Evolutionary conservation across 352 stramenopile genomes (phyloP).

Genomic region (Globisporangium uncinulatum): DNA sequence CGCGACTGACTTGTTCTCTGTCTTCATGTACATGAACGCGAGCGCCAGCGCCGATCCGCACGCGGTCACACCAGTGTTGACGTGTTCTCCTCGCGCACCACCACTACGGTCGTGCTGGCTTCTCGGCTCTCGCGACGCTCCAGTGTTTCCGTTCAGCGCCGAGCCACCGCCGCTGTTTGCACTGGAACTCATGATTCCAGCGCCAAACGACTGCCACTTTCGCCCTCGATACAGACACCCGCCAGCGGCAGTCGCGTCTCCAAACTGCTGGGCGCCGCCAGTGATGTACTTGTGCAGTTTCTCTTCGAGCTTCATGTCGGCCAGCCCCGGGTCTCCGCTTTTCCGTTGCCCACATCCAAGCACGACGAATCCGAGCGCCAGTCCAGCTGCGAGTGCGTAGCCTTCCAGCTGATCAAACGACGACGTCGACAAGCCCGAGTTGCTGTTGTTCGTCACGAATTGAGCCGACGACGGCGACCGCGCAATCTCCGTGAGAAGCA

Average conservation of each 20-base stretch:
- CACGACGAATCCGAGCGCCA: slow-evolving; percentile 95
- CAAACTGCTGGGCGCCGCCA: slow-evolving; percentile 59
- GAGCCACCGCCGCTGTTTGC: slow-evolving; percentile 12
- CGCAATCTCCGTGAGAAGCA: slow-evolving; percentile 96
- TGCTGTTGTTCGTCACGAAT: slow-evolving; percentile 45
- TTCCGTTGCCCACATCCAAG: slow-evolving; percentile 75
- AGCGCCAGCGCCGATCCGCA: slow-evolving; percentile 91
- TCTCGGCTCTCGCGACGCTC: slow-evolving; percentile 57
- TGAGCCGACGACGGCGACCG: slow-evolving; percentile 72
- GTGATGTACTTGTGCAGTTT: slow-evolving; percentile 94
- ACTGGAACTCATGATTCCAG: background rate
- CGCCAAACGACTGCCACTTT: slow-evolving; percentile 51
- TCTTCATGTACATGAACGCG: slow-evolving; percentile 96
- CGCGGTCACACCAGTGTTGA: slow-evolving; percentile 96
- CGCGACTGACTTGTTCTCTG: slow-evolving; percentile 79
- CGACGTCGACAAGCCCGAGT: slow-evolving; percentile 33
- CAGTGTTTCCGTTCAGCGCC: slow-evolving; percentile 24
- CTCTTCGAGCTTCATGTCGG: slow-evolving; percentile 96
- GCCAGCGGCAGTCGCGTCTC: slow-evolving; percentile 34
- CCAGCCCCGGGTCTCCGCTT: slow-evolving; percentile 81
- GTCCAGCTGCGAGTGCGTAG: slow-evolving; percentile 89
- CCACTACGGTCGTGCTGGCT: slow-evolving; percentile 20
- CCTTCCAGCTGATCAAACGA: slow-evolving; percentile 91
- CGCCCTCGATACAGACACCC: slow-evolving; percentile 71
- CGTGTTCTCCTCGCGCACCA: slow-evolving; percentile 58